A percentile compares a stretch with the other conserved stretches of the same genome.
These are phyloP conservation scores for Peltaster fructicola DNA, from an alignment of 2,329 filamentous ascomycete genomes.

Conservation along the genomic window DNA sequence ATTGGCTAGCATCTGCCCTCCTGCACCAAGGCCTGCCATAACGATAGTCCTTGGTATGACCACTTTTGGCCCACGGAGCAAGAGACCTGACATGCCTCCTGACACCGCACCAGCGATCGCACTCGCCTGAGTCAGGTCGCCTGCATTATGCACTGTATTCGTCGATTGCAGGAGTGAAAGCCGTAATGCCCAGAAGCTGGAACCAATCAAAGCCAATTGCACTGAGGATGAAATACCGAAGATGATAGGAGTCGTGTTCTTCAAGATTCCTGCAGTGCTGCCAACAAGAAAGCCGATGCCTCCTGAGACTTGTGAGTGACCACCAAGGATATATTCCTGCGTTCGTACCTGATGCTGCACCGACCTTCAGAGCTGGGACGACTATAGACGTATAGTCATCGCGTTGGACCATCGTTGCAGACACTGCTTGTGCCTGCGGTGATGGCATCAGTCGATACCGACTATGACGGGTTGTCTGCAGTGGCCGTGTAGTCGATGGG, in stretches of 20 bases:
- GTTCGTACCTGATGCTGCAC: conserved; percentile 17
- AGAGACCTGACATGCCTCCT: conserved; percentile 33
- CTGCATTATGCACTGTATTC: conserved; percentile 6
- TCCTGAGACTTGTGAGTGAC: conserved; percentile 21
- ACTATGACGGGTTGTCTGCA: too few relatives aligned
- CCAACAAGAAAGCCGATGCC: conserved; percentile 46
- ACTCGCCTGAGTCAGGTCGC: conserved; percentile 49
- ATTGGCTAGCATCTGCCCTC: conserved; percentile 40
- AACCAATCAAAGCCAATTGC: conserved; percentile 67
- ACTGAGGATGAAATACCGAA: conserved; percentile 57
- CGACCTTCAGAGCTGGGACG: conserved; percentile 17
- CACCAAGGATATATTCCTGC: neutral
- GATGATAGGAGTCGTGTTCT: conserved; percentile 46
- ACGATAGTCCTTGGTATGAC: conserved; percentile 40
- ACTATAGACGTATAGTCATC: too few relatives aligned
- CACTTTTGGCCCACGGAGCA: conserved; percentile 40
- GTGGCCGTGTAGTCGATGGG: too few relatives aligned
- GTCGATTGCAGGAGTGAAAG: conserved; percentile 21
- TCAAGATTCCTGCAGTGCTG: conserved; percentile 32
- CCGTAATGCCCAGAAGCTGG: conserved; percentile 52
- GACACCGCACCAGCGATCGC: conserved; percentile 53
- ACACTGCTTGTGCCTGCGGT: too few relatives aligned
- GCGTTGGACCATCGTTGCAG: too few relatives aligned
- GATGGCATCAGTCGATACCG: too few relatives aligned
- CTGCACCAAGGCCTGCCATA: conserved; percentile 39